Conservation (phyloP, 2,329 filamentous ascomycete species). For the Fusarium falciforme region DNA sequence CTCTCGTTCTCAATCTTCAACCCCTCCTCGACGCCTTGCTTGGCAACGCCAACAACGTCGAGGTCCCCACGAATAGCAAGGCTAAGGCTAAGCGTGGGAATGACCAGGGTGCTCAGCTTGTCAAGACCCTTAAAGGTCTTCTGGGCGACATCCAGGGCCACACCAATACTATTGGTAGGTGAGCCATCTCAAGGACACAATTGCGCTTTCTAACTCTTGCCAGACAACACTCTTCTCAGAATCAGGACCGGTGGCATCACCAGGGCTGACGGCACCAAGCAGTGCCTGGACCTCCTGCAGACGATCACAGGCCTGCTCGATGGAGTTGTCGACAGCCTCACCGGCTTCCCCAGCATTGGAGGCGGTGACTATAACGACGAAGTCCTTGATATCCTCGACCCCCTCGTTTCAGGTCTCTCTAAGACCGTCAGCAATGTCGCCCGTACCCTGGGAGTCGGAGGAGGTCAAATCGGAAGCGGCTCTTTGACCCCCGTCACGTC, state of each 20-base stretch:
- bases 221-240: not conserved
- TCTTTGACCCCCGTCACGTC: not conserved
- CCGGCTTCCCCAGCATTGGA: no score
- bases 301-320: no score
- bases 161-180: not conserved
- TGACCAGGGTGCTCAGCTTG: not conserved
- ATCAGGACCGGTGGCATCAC: not conserved
- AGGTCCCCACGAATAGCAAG: not conserved
- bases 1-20: not conserved
- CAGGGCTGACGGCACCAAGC: no score
- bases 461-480: not conserved
- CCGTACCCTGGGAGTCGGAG: not conserved
- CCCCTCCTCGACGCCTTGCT: not conserved
- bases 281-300: no score
- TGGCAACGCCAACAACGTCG: not conserved
- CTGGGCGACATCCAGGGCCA: not conserved
- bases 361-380: no score
- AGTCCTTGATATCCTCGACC: no score
- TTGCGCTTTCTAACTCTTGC: not conserved
- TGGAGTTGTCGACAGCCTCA: no score
- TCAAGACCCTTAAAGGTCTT: not conserved
- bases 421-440: not conserved
- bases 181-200: accelerated
- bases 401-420: no score
- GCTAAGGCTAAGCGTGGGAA: not conserved